phyloP scores from a whole-genome alignment of 2,329 filamentous ascomycete species.

The Diplocarpon rosae region DNA sequence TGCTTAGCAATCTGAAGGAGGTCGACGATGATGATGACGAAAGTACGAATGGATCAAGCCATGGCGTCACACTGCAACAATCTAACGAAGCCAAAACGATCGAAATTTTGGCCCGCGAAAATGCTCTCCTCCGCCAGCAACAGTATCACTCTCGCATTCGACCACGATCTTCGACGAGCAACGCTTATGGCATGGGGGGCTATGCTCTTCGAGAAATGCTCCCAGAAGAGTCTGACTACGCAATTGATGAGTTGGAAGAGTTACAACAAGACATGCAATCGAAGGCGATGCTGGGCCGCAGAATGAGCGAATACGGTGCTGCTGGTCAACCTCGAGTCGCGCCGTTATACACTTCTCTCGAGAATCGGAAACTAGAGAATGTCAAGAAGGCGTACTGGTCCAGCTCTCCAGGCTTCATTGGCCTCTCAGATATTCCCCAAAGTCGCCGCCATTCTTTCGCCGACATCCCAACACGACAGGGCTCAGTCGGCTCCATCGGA shows the following conservation, averaged over 20 bases:
- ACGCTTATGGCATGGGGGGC: conserved; percentile 41
- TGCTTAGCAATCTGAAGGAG: conserved; percentile 59
- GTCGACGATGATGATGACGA: conserved; percentile 55
- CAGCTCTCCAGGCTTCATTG: conserved; percentile 55
- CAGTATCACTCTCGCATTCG: conserved; percentile 46
- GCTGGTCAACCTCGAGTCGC: conserved; percentile 23
- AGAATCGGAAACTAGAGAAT: conserved; percentile 52
- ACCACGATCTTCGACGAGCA: conserved; percentile 45
- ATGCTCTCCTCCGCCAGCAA: conserved; percentile 49
- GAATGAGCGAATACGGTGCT: conserved; percentile 29
- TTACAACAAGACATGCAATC: conserved; percentile 23
- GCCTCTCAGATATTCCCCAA: conserved; percentile 52
- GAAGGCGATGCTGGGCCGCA: conserved; percentile 24
- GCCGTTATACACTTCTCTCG: conserved; percentile 33
- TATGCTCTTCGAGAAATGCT: conserved; percentile 49
- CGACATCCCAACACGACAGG: conserved; percentile 53
- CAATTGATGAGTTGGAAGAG: conserved; percentile 62
- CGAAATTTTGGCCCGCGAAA: conserved; percentile 50
- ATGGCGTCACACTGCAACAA: conserved; percentile 40
- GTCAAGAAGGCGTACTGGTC: conserved; percentile 63
- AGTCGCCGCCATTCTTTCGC: conserved; percentile 74
- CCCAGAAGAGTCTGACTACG: conserved; percentile 57
- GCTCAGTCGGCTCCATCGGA: conserved; percentile 49
- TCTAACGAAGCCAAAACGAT: conserved; percentile 49
- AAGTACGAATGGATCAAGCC: conserved; percentile 43